Evolutionary conservation across 2,329 filamentous ascomycete genomes (phyloP).

Genomic region (Claviceps paspali): DNA sequence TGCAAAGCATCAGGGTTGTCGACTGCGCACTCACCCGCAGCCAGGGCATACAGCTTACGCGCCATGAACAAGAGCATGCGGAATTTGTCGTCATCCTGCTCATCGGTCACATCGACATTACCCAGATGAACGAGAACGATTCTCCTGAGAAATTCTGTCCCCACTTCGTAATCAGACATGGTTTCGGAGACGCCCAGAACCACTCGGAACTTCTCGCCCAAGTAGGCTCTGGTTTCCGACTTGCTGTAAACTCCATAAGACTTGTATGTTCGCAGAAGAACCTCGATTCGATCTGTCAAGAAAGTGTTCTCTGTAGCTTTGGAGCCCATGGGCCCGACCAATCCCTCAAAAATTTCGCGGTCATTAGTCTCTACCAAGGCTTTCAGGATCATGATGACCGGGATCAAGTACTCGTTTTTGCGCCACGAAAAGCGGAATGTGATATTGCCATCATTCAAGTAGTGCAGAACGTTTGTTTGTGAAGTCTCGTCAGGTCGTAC

Average conservation of each 20-base stretch:
- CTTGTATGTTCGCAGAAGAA: constrained; percentile 87
- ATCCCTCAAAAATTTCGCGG: constrained; percentile 84
- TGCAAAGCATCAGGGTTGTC: constrained; percentile 96
- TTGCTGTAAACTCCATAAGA: constrained; percentile 71
- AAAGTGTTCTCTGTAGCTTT: constrained; percentile 78
- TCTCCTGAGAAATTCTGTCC: constrained; percentile 77
- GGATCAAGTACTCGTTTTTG: constrained; percentile 93
- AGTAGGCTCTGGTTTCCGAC: constrained; percentile 66
- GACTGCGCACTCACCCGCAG: constrained; percentile 78
- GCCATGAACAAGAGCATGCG: constrained; percentile 91
- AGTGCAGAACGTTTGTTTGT: constrained; percentile 93
- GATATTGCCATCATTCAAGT: constrained; percentile 87
- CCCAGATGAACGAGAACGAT: constrained; percentile 88
- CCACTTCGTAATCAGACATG: constrained; percentile 75
- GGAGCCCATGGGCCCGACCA: constrained; percentile 64
- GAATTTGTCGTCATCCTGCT: constrained; percentile 85
- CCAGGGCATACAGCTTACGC: constrained; percentile 83
- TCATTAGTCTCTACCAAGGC: constrained; percentile 93
- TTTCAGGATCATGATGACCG: constrained; percentile 93
- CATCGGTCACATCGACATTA: constrained; percentile 66
- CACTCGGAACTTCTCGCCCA: constrained; percentile 82
- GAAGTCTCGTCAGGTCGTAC: constrained; percentile 96
- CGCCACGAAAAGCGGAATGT: constrained; percentile 97
- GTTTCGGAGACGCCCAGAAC: constrained; percentile 74
- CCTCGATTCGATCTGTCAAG: constrained; percentile 83